Base-by-base conservation (phyloP, 352 stramenopile species). In the Aphanomyces stellatus region DNA sequence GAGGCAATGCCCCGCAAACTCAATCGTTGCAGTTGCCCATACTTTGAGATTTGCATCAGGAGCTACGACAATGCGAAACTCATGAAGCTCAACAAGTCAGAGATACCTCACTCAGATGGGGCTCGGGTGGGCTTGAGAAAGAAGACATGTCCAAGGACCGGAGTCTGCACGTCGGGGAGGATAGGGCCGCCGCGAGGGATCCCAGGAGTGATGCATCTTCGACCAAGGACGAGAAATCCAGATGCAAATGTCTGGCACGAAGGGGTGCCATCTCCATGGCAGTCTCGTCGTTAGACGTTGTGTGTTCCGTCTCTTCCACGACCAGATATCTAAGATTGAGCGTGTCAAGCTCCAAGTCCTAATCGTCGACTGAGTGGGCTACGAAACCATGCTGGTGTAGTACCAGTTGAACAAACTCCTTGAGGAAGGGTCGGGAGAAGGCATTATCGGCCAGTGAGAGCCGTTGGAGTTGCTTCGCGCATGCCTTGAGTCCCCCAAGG, bases 161-260 rank as follows among this genome's bases (percentile, higher is more conserved):
- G 10, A 63, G 41, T 24, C 7, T 19, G 6, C 19, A 53, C 4
- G 37, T n/a, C n/a, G n/a, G n/a, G n/a, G n/a, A n/a, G n/a, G n/a
- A n/a, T n/a, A n/a, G n/a, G n/a, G n/a, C n/a, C n/a, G n/a, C n/a
- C n/a, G n/a, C n/a, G n/a, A n/a, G n/a, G n/a, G 30, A 57, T 17
- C 41, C 15, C 55, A 63, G n/a, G n/a, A 46, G 37, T 46, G 24
- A 6, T 53, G 17, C n/a, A n/a, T 63, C 60, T 7, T 67, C 31
- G n/a, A 41, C 22, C 40, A 67, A 22, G 31, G 41, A 0, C 43
- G 60, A 56, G 17, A 24, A 35, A 31, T 67, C 60, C 6, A 67
- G 28, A 35, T 49, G 37, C 40, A 67, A 46, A 28, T 57, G 60
- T 27, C 51, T n/a, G n/a, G n/a, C n/a, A n/a, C n/a, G n/a, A n/a